Conservation (phyloP, 805 yeast genomes). For the Candida montana region DNA sequence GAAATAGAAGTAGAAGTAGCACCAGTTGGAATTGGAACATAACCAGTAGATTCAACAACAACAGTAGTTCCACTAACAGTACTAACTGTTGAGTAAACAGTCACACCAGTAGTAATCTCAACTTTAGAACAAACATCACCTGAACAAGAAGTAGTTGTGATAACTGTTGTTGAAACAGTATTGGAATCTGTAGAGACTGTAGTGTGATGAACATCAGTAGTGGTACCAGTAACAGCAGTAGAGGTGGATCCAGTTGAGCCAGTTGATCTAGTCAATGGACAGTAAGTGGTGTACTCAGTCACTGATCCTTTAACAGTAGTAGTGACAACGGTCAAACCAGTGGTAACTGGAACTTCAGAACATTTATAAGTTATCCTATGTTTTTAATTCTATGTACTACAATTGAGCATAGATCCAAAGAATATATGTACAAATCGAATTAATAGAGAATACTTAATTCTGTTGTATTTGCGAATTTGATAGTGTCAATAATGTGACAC, state of each 20-base stretch:
- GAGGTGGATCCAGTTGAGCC: constrained; percentile 2
- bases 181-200: too few species aligned
- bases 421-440: too few species aligned
- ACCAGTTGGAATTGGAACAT: neutral
- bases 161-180: neutral
- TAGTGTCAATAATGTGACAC: too few species aligned
- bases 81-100: neutral
- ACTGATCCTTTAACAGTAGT: constrained; percentile 16
- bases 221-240: too few species aligned
- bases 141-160: neutral
- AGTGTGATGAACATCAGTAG: too few species aligned
- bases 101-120: constrained; percentile 1
- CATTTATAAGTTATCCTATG: too few species aligned
- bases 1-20: neutral
- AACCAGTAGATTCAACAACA: neutral
- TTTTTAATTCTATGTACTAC: too few species aligned
- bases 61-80: neutral
- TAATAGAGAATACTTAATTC: too few species aligned
- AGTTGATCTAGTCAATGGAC: constrained; percentile 24
- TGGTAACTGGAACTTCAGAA: constrained; percentile 29
- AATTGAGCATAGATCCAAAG: too few species aligned
- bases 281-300: constrained; percentile 29
- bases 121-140: neutral
- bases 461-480: too few species aligned
- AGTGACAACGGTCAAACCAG: constrained; percentile 22